Evolutionary conservation across 257 asterid genomes (phyloP), one percentile per base, ranked within the genome.

Genomic region (Salvia rosmarinus): DNA sequence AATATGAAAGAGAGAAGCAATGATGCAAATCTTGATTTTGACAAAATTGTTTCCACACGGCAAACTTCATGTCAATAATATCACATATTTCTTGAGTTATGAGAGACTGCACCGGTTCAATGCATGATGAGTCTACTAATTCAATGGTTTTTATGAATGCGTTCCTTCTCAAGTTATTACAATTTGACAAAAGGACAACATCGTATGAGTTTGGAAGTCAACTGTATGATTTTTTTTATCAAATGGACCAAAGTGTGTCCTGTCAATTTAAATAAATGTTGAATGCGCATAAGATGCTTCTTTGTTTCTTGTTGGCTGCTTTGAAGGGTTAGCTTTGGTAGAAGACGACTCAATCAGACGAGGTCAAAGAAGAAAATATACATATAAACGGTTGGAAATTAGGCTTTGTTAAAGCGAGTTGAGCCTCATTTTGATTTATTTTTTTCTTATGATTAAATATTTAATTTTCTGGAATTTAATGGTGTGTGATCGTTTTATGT

Each of bases 271-370:
- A 62, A 35, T 1, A n/a, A 37, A 19, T 35, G 3, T 37, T 11
- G 32, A 61, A 61, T 39, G 30, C 51, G 34, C 23, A 62, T 39
- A 17, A 37, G 52, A 62, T 39, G 51, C 68, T 39, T 61, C 30
- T 10, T 61, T 9, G n/a, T 16, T 12, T 42, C 6, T 43, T 9
- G 3, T 23, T 43, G 55, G 70, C 56, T 43, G 70, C 56, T 42
- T 42, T 16, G 51, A 64, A 42, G 17, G 13, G 30, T 40, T 13
- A 13, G 21, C 40, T 64, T 46, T 47, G 25, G n/a, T 2, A 11
- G 28, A 64, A 9, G 56, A 12, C 14, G 6, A n/a, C n/a, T 60
- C 9, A 56, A 25, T 57, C n/a, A 49, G 13, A 46, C 19, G 20
- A 19, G 8, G 30, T 51, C 28, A n/a, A n/a, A n/a, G 49, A 43